Conservation (phyloP, 129 eudicot genomes). For the Saussurea involucrata region DNA sequence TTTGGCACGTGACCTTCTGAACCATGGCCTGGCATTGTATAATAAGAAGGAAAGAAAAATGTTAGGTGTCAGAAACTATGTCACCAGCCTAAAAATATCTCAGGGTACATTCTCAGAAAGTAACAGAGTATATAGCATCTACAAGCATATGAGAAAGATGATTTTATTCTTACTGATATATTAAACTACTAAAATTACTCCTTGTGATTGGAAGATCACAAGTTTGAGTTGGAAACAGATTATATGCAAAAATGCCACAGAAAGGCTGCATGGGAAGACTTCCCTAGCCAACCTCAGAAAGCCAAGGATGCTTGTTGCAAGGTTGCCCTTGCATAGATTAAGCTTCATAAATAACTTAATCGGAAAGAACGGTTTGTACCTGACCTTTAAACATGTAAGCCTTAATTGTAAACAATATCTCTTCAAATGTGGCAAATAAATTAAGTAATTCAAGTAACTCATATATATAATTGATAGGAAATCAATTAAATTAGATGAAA, state of each 20-base stretch:
- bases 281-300: neutral
- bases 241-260: neutral
- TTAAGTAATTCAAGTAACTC: neutral
- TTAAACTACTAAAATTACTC: neutral
- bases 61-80: slow-evolving; percentile 1
- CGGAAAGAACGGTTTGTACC: neutral
- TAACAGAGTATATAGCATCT: neutral
- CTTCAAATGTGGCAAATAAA: neutral
- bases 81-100: neutral
- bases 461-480: neutral
- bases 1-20: slow-evolving; percentile 38
- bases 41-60: neutral
- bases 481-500: too few relatives aligned
- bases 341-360: neutral
- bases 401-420: neutral
- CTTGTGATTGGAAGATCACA: neutral
- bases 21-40: slow-evolving; percentile 34
- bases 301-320: neutral
- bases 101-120: neutral
- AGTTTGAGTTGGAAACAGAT: neutral
- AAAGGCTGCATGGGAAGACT: neutral
- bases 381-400: neutral
- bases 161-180: neutral
- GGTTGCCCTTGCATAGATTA: neutral
- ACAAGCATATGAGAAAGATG: neutral